Evolutionary conservation across 2,329 filamentous ascomycete species (phyloP).

Genomic region (Ambrosiella xylebori): DNA sequence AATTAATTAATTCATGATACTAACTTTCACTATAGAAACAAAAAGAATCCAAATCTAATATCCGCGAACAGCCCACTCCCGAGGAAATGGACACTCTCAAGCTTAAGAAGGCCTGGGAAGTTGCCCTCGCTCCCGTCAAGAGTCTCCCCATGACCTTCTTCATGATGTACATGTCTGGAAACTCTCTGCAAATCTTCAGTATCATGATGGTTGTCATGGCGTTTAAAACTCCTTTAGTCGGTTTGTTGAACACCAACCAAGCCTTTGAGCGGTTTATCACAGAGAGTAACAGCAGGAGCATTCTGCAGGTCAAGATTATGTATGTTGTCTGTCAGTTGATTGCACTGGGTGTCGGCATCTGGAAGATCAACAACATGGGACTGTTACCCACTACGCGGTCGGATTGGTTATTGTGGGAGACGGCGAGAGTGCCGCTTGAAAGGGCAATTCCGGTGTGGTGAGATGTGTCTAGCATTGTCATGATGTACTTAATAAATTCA

Average conservation of each 20-base stretch:
- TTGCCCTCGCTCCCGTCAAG: constrained; percentile 85
- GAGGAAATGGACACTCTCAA: constrained; percentile 91
- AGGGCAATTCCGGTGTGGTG: constrained; percentile 42
- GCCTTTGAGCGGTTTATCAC: constrained; percentile 89
- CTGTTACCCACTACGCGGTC: constrained; percentile 89
- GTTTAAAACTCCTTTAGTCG: constrained; percentile 89
- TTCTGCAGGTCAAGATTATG: constrained; percentile 70
- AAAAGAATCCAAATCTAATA: constrained; percentile 29
- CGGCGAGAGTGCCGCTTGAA: constrained; percentile 51
- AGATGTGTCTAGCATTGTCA: background rate
- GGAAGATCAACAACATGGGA: constrained; percentile 96
- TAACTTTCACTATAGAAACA: constrained; percentile 23
- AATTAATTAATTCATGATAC: background rate
- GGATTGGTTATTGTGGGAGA: constrained; percentile 96
- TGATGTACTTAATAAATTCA: background rate
- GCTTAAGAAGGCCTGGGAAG: constrained; percentile 97
- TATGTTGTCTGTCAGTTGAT: constrained; percentile 79
- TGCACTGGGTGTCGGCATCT: constrained; percentile 70
- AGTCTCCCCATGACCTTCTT: constrained; percentile 94
- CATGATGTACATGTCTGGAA: constrained; percentile 99
- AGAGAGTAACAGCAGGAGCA: constrained; percentile 52
- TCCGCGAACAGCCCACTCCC: constrained; percentile 49
- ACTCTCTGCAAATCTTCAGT: constrained; percentile 94
- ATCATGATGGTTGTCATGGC: constrained; percentile 99
- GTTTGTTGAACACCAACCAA: constrained; percentile 63